Evolutionary conservation across 495 filamentous ascomycete genomes (phyloP), one percentile per base, ranked within the genome.

Genomic region (Penicillium chermesinum): DNA sequence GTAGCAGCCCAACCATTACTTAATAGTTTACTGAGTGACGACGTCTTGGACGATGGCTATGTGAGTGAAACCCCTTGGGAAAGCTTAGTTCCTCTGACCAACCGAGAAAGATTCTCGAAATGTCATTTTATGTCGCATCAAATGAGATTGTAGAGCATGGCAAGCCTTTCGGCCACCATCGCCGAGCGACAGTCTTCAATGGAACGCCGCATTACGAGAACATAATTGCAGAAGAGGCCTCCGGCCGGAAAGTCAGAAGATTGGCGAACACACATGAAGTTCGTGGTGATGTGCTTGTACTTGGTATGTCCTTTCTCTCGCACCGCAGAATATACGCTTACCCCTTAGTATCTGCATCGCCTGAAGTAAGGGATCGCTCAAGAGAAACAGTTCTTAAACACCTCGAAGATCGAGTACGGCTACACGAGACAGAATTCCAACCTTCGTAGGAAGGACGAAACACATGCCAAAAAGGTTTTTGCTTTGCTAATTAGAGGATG

Each of bases 21-120:
- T 7, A 57, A 57, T 39, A 42, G 38, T 44, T 22, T 53, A 2
- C 25, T 57, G 15, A 48, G 43, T 12, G 49, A 57, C 17, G 46
- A 57, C 36, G 16, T 53, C 32, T 38, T 53, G 19, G 47, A 53
- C 22, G 20, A 57, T 17, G 32, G 54, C 19, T 57, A 57, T 44
- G 42, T 53, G 13, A 16, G 50, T 57, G 15, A 38, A 13, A 19
- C 30, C 13, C 13, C 20, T 32, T 34, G 19, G 36, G 10, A 3
- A 25, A 18, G 15, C 17, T 32, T n/a, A 19, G 18, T 2, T 38
- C 13, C 38, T 5, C 38, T 35, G 20, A 18, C 19, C 30, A 27
- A 39, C 38, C 30, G 15, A 3, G 10, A 41, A 45, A 55, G 53
- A 55, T 55, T 22, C 49, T 55, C 16, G 43, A 51, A 41, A 51